These are phyloP conservation scores for Lactarius deliciosus DNA, from an alignment of 768 basidiomycete genomes.

Conservation along the genomic window DNA sequence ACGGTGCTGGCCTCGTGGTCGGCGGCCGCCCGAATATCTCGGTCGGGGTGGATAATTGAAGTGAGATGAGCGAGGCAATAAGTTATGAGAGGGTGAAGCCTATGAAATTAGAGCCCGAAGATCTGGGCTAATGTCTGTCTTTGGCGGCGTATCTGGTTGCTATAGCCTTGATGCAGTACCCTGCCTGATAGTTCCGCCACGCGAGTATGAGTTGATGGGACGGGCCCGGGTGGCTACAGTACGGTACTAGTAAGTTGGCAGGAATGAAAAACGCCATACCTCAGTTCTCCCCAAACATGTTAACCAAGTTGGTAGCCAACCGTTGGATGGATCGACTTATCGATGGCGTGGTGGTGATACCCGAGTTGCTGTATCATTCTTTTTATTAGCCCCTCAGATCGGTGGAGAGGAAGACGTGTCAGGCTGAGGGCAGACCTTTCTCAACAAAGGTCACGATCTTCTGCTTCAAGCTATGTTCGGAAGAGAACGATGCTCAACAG, in stretches of 20 bases:
- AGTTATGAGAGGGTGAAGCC: background rate
- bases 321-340: background rate
- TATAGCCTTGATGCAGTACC: background rate
- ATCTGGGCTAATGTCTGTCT: background rate
- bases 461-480: background rate
- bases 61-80: background rate
- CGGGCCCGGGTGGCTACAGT: background rate
- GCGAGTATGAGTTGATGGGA: background rate
- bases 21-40: background rate
- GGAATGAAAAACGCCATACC: background rate
- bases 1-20: background rate
- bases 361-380: background rate
- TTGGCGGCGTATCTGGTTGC: background rate
- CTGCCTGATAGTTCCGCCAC: background rate
- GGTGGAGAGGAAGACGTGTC: background rate
- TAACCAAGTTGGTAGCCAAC: background rate
- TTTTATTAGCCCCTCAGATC: background rate
- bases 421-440: background rate
- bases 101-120: background rate
- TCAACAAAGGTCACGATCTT: background rate
- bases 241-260: background rate
- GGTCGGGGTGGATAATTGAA: background rate
- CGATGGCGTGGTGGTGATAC: background rate
- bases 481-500: background rate
- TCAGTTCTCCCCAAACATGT: background rate